These are phyloP conservation scores for Melaleuca alternifolia DNA, from an alignment of 345 rosid species.

Conservation along the genomic window DNA sequence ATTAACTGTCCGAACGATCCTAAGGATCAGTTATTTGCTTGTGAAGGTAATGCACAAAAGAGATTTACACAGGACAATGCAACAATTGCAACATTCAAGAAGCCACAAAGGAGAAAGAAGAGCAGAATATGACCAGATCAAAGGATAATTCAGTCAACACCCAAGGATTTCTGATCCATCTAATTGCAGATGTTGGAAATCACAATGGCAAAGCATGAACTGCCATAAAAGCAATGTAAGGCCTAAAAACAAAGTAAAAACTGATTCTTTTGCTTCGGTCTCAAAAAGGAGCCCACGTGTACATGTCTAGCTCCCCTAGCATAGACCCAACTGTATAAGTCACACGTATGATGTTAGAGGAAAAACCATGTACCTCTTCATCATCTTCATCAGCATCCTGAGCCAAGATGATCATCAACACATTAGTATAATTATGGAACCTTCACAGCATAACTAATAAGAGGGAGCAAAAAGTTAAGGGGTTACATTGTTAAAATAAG, in stretches of 20 bases:
- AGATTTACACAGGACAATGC: background rate
- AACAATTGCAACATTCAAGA: background rate
- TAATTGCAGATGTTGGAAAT: background rate
- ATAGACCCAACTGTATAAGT: background rate
- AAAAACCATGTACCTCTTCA: slow-evolving; percentile 34
- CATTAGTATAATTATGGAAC: background rate
- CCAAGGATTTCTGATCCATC: background rate
- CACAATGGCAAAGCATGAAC: background rate
- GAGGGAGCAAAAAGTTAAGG: background rate
- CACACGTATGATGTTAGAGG: background rate
- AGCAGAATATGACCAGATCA: background rate
- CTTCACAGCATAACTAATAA: background rate
- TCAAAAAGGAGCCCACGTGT: background rate
- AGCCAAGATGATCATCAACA: background rate
- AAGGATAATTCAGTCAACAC: background rate
- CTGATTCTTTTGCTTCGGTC: background rate
- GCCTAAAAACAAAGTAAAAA: background rate
- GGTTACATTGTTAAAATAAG: slow-evolving; percentile 72
- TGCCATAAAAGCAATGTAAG: background rate
- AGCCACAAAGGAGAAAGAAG: background rate
- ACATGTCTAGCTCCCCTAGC: background rate
- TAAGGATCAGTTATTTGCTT: background rate
- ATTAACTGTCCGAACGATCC: background rate
- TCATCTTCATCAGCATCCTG: slow-evolving; percentile 70
- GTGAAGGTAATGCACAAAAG: background rate